Conservation (phyloP, 164 flowering plant species). For the Vitis rupestris region DNA sequence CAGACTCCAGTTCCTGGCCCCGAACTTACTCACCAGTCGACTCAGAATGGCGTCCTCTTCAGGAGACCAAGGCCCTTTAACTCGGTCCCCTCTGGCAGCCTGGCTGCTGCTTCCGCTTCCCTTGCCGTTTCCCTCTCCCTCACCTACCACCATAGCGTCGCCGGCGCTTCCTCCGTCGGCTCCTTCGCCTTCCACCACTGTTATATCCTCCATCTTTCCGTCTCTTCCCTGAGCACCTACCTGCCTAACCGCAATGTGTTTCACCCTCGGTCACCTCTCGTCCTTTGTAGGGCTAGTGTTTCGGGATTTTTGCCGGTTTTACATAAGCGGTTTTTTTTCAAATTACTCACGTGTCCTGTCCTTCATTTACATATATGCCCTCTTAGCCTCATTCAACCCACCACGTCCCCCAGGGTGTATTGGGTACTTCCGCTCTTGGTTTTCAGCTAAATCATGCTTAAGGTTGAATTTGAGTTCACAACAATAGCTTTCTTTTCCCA, state of each 20-base stretch:
- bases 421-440: no score
- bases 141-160: constrained; percentile 10
- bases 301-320: constrained; percentile 4
- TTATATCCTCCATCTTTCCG: constrained; percentile 1
- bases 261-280: no score
- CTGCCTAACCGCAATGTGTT: no score
- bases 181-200: background rate
- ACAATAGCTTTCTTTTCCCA: no score
- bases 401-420: no score
- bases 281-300: constrained; percentile 16
- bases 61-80: constrained; percentile 77
- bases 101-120: constrained; percentile 11
- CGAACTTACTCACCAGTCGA: constrained; percentile 60
- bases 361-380: no score
- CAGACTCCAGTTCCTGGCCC: constrained; percentile 84
- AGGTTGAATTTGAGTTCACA: no score
- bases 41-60: constrained; percentile 66
- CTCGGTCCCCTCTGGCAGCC: constrained; percentile 31
- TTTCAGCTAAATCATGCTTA: no score
- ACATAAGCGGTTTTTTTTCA: no score
- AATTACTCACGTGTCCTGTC: no score
- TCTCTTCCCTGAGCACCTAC: no score
- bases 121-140: constrained; percentile 5
- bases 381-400: no score
- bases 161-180: constrained; percentile 19